Evolutionary conservation across 2,329 filamentous ascomycete genomes (phyloP), one percentile per base, ranked within the genome.

Genomic region (Onygenales sp.): DNA sequence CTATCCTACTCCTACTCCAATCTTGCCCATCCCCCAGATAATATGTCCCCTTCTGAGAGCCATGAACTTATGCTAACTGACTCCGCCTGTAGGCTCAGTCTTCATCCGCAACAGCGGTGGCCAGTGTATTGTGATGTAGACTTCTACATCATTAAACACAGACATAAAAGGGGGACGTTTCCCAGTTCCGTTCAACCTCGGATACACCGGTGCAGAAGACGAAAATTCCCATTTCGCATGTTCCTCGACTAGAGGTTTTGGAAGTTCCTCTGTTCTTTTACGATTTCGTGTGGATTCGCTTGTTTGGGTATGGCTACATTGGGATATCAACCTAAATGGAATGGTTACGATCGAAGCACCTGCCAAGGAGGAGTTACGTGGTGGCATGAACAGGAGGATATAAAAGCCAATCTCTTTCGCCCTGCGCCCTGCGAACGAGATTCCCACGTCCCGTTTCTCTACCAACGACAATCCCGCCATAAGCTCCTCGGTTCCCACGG

Each of bases 121-220:
- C 45, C 57, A 59, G 21, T 59, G 57, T 36, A 51, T 57, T 50
- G 57, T 59, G 27, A 59, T 59, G 57, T 59, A 57, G 53, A 55
- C 31, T 43, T 57, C 57, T 55, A 55, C 53, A 50, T 54, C 46
- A 49, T 36, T 8, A 38, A 13, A 14, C 21, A n/a, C 36, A 49
- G 39, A 13, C n/a, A 27, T 13, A 35, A 49, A 14, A 9, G 11
- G 47, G 47, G 11, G 14, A 32, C 36, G 13, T 49, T 49, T 42
- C 36, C 11, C 47, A 41, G 36, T 36, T 11, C 4, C 17, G 35
- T 49, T 49, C 47, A 17, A 42, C 46, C 47, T 49, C 17, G 36
- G 47, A 27, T 42, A 33, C 21, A 14, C 39, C 41, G 35, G n/a
- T 41, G 41, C 21, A 41, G 17, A 41, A 8, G 41, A 32, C 36